phyloP scores from a whole-genome alignment of 2,329 filamentous ascomycete species.

The Botrytis elliptica region DNA sequence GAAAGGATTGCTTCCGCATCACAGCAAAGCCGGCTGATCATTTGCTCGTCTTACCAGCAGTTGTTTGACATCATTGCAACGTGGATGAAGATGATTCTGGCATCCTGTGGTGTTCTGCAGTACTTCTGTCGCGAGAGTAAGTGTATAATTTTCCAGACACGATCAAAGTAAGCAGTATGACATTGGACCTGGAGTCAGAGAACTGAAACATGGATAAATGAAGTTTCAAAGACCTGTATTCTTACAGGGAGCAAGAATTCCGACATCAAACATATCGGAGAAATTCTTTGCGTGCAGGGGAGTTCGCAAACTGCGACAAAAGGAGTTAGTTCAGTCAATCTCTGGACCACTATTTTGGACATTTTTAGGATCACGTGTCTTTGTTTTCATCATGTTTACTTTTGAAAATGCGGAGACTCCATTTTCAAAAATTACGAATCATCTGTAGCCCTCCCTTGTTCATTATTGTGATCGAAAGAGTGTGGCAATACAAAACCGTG shows the following conservation, averaged over 20 bases:
- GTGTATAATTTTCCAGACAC: too few species aligned
- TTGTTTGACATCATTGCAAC: background rate
- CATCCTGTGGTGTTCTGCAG: background rate
- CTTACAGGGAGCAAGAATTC: background rate
- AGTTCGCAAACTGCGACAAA: conserved; percentile 1
- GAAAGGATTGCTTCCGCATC: background rate
- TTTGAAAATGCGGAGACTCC: conserved; percentile 6
- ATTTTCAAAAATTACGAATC: background rate
- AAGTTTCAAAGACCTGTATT: background rate
- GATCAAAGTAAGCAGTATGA: background rate
- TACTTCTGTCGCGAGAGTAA: background rate
- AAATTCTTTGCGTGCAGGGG: background rate
- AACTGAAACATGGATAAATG: background rate
- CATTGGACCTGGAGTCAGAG: background rate
- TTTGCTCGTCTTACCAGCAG: background rate
- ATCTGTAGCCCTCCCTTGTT: background rate
- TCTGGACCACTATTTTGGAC: background rate
- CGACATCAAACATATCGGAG: background rate
- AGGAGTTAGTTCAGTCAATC: background rate
- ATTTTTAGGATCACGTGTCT: background rate
- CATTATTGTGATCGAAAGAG: background rate
- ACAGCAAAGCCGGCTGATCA: background rate
- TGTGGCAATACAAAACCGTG: background rate
- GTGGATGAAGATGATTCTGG: background rate
- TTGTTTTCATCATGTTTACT: conserved; percentile 3